Evolutionary conservation across 1,139 yeast genomes (phyloP), one percentile per base, ranked within the genome.

Genomic region (Candida mesenterica): DNA sequence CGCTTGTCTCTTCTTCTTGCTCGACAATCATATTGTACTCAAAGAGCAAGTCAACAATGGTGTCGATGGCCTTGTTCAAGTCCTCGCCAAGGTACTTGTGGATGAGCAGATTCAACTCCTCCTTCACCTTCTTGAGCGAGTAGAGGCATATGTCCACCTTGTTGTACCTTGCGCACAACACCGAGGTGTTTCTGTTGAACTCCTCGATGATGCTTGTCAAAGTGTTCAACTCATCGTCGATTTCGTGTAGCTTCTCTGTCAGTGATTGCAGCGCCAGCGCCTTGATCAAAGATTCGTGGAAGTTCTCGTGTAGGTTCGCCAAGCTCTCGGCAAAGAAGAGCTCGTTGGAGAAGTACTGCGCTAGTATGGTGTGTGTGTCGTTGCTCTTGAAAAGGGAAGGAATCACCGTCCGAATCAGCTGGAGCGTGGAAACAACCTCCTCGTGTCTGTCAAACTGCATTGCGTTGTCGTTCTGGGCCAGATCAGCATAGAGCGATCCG

Each of bases 21-120:
- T 43, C 49, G 7, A 40, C 37, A 15, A 39, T 41, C 20, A 38
- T 36, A 30, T 49, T 46, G 44, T 45, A 47, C 33, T 49, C 53
- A 32, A 42, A 46, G 28, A 49, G 33, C 28, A 45, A 31, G 28
- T 50, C 50, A 19, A 47, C 45, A 13, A 50, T 43, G 2, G 32
- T 41, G 34, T 49, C 45, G 17, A 49, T 39, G 12, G 38, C 34
- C 9, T 30, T 35, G 33, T 48, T 38, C 22, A 50, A 35, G 4
- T 42, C 42, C 20, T 42, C 45, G 5, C 49, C 46, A 30, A 44
- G 44, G 19, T 46, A 37, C 19, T 33, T 32, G 30, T 42, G 43
- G 12, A 45, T 39, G 7, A 43, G 13, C 5, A 30, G 19, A 22
- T 34, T 36, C 25, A 46, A 36, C 15, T 34, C 38, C 8, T 36